Percentiles rank a stretch among this genome's conserved stretches.
Evolutionary conservation across 257 asterid genomes (phyloP).

Genomic region (Solanum pennellii): DNA sequence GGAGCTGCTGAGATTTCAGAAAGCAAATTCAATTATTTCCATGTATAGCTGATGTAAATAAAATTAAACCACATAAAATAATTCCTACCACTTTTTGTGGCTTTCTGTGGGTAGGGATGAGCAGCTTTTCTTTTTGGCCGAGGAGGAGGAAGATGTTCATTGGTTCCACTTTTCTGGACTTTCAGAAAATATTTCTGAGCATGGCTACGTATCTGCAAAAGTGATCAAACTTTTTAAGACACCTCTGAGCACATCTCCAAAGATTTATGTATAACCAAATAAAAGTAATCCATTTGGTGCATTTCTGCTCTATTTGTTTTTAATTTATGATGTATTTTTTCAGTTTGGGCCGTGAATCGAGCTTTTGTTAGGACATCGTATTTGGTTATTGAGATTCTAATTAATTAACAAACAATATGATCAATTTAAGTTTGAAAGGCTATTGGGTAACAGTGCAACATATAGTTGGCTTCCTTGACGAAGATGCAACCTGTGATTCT

Average conservation of each 20-base stretch:
- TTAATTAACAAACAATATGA: background rate
- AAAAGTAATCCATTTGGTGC: background rate
- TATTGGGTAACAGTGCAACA: background rate
- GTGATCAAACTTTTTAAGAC: background rate
- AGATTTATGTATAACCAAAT: background rate
- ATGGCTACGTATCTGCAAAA: conserved; percentile 87
- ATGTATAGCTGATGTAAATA: background rate
- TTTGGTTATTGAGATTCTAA: background rate
- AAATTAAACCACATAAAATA: background rate
- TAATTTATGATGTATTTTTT: background rate
- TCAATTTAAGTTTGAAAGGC: background rate
- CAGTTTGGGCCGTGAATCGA: background rate
- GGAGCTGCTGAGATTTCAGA: conserved; percentile 32
- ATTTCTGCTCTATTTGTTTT: background rate
- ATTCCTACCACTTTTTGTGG: conserved; percentile 51
- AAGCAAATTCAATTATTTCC: conserved; percentile 2
- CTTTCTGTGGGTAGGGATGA: conserved; percentile 96
- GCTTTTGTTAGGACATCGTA: background rate
- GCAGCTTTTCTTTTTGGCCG: conserved; percentile 94
- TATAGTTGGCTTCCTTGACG: background rate
- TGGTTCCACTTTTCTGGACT: conserved; percentile 83
- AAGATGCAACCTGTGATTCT: background rate
- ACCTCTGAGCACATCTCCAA: background rate
- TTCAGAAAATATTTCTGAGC: conserved; percentile 90
- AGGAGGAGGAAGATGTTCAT: conserved; percentile 94